These are phyloP conservation scores for Xylogone sp. DNA, from an alignment of 2,329 filamentous ascomycete genomes.

Conservation along the genomic window DNA sequence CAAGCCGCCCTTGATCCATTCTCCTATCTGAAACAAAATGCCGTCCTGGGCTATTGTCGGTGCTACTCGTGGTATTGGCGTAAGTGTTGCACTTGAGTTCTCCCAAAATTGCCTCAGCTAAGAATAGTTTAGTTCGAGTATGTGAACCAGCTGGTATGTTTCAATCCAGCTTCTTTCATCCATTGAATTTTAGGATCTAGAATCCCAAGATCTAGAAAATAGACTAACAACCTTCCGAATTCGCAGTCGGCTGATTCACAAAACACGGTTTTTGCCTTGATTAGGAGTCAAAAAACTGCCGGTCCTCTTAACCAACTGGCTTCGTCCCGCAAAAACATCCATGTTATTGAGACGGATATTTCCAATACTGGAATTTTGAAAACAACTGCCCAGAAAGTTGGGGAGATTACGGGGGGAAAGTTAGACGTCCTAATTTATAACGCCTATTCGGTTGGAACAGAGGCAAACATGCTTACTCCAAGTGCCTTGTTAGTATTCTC, in stretches of 20 bases:
- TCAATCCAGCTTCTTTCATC: not conserved
- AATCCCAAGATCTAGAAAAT: too few species aligned
- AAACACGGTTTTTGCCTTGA: conserved; percentile 7
- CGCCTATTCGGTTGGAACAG: not conserved
- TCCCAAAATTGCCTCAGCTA: not conserved
- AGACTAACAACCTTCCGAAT: not conserved
- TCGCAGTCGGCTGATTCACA: not conserved
- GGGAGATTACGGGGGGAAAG: conserved; percentile 1
- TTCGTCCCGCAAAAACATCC: conserved; percentile 4
- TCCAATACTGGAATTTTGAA: conserved; percentile 1
- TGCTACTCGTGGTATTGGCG: conserved; percentile 2
- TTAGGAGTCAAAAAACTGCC: conserved; percentile 5
- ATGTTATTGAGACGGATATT: conserved; percentile 4
- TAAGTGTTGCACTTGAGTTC: not conserved
- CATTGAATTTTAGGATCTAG: too few species aligned
- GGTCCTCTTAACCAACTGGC: conserved; percentile 3
- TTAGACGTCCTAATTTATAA: conserved; percentile 9
- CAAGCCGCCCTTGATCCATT: not conserved
- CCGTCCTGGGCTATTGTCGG: conserved; percentile 2
- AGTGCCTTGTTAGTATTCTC: conserved; percentile 1
- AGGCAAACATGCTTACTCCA: not conserved
- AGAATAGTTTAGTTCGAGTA: conserved; percentile 1
- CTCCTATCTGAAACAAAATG: not conserved
- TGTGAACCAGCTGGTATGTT: conserved; percentile 1
- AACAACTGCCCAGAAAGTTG: conserved; percentile 2